Evolutionary conservation across 352 stramenopile genomes (phyloP), one percentile per base, ranked within the genome.

Genomic region (Pythium chondricola): DNA sequence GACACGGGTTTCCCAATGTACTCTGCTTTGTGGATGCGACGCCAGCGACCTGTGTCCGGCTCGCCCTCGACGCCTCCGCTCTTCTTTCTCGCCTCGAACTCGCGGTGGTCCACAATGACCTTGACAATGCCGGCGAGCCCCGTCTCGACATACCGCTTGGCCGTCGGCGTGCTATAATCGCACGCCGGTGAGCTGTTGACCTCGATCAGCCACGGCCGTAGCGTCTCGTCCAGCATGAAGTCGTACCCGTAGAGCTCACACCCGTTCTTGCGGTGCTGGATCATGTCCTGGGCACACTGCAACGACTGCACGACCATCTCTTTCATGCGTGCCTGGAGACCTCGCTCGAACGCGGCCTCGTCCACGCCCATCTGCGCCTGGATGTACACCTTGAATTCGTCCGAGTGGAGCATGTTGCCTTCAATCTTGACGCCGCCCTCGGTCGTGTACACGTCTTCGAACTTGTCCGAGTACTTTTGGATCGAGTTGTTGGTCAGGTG

Each of bases 401-500:
- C 79, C 44, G 79, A 80, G 51, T 91, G 75, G 49, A 65, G 77
- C 70, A 90, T 87, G 58, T 92, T 88, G 38, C 73, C 72, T 29
- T 84, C 65, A 21, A 87, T 59, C 9, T 61, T 57, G 56, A 84
- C 63, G 24, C 74, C 78, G 50, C 88, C 76, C 13, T 76, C 71
- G 2, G 75, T 87, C 2, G 63, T 58, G 52, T 91, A 89, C 13
- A 79, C 69, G 41, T 87, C 65, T 49, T 91, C 57, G 52, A 97
- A 97, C 44, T 95, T 93, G 52, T 95, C 75, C 41, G 68, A 88
- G 56, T 94, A 79, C 69, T 97, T 97, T 55, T 89, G 80, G 57
- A 97, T 97, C 38, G 71, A 94, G 70, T 97, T 97, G 68, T 97
- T 97, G 26, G 91, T 95, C 30, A 97, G 57, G 61, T 97, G 91